Conservation (phyloP, 495 filamentous ascomycete genomes). For the Hyaloscypha bicolor region DNA sequence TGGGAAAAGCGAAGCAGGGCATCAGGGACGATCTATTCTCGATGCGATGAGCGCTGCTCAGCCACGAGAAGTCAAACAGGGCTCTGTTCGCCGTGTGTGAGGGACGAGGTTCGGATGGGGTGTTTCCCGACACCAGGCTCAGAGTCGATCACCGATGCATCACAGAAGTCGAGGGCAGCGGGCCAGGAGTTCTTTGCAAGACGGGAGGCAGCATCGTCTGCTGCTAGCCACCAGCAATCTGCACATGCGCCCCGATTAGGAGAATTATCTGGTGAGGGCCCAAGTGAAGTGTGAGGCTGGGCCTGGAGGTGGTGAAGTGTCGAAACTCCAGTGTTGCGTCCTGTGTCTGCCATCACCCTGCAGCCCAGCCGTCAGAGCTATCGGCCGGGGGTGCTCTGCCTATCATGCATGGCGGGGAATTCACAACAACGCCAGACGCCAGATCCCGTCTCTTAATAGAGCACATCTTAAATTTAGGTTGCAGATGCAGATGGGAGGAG, state of each 20-base stretch:
- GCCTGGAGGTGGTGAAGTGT: neutral
- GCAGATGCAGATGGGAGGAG: neutral
- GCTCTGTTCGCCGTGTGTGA: conserved; percentile 23
- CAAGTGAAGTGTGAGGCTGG: neutral
- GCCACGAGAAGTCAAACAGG: conserved; percentile 27
- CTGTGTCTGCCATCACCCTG: neutral
- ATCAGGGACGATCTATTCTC: conserved; percentile 27
- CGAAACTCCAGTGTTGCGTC: conserved; percentile 3
- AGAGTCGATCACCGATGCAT: neutral
- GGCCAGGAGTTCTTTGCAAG: neutral
- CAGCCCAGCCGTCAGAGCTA: neutral
- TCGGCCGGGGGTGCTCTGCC: neutral
- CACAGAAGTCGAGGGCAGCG: neutral
- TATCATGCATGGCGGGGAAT: conserved; percentile 12
- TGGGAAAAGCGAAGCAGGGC: neutral
- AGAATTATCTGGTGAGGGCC: neutral
- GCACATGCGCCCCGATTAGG: neutral
- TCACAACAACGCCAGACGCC: neutral
- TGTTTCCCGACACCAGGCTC: conserved; percentile 10
- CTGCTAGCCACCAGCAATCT: neutral
- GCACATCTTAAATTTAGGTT: neutral
- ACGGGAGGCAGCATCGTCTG: conserved; percentile 5
- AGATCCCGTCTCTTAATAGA: too few species aligned
- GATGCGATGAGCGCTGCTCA: conserved; percentile 17
- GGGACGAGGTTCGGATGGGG: conserved; percentile 20